A percentile compares a stretch with the other conserved stretches of the same genome.
Conservation (phyloP, 2,329 filamentous ascomycete species). For the Sclerotinia nivalis region DNA sequence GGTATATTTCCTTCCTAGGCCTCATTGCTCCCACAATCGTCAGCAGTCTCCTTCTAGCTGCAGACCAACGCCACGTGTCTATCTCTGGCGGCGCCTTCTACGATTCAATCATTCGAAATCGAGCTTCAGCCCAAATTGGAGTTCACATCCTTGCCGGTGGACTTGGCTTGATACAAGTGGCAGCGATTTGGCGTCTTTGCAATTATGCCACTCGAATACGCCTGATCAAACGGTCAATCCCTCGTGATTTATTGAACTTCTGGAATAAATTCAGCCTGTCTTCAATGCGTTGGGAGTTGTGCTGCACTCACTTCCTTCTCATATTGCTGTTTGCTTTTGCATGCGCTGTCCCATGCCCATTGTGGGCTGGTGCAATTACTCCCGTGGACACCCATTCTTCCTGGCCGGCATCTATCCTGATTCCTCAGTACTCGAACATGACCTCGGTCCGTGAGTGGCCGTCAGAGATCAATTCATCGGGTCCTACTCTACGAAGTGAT, state of each 20-base stretch:
- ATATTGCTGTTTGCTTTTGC: slow-evolving; percentile 11
- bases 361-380: slow-evolving; percentile 25
- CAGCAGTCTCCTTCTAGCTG: slow-evolving; percentile 17
- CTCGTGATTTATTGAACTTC: slow-evolving; percentile 21
- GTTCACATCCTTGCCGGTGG: slow-evolving; percentile 22
- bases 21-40: slow-evolving; percentile 18
- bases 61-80: background rate
- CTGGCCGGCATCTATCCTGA: background rate
- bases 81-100: background rate
- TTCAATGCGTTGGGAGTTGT: slow-evolving; percentile 19
- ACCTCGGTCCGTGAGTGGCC: slow-evolving; percentile 14
- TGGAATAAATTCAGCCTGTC: slow-evolving; percentile 12
- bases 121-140: slow-evolving; percentile 22
- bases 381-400: background rate
- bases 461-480: background rate
- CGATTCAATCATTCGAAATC: slow-evolving; percentile 15
- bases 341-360: slow-evolving; percentile 13
- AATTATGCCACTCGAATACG: slow-evolving; percentile 21
- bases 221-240: background rate
- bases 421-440: slow-evolving; percentile 22
- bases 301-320: background rate
- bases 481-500: background rate
- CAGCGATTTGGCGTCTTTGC: slow-evolving; percentile 18
- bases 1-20: background rate
- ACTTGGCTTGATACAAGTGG: slow-evolving; percentile 17